Conservation (phyloP, 2,329 filamentous ascomycete species). For the Xylaria sp. region DNA sequence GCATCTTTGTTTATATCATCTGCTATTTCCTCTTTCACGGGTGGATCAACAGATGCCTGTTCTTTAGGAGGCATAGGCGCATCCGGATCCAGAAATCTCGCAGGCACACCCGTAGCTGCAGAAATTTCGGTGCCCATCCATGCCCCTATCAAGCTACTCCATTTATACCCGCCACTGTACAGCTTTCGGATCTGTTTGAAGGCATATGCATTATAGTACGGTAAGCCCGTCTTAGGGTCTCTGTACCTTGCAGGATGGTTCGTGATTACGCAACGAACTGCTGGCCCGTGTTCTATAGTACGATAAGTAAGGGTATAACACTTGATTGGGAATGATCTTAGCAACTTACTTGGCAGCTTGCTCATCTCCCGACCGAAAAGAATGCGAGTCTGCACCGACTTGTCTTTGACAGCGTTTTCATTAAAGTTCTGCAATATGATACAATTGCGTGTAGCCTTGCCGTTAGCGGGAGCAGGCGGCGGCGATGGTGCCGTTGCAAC, state of each 20-base stretch:
- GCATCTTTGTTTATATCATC: slow-evolving; percentile 25
- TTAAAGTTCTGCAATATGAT: slow-evolving; percentile 71
- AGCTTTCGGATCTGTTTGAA: slow-evolving; percentile 85
- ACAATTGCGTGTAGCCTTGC: slow-evolving; percentile 67
- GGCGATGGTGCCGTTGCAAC: slow-evolving; percentile 47
- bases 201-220: slow-evolving; percentile 81
- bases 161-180: slow-evolving; percentile 78
- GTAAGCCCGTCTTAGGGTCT: slow-evolving; percentile 85
- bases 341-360: slow-evolving; percentile 63
- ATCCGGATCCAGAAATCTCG: slow-evolving; percentile 70
- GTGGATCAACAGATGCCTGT: slow-evolving; percentile 35
- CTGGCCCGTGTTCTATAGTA: slow-evolving; percentile 60
- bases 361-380: slow-evolving; percentile 70
- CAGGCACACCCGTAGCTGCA: slow-evolving; percentile 81
- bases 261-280: slow-evolving; percentile 81
- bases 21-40: slow-evolving; percentile 19
- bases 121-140: slow-evolving; percentile 78
- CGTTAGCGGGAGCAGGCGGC: slow-evolving; percentile 53
- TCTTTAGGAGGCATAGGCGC: slow-evolving; percentile 48
- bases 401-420: slow-evolving; percentile 66
- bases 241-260: slow-evolving; percentile 82
- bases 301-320: slow-evolving; percentile 37
- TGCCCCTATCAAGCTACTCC: slow-evolving; percentile 82
- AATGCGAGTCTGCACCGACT: slow-evolving; percentile 67
- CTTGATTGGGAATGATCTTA: background rate